Percentiles rank a stretch among this genome's conserved stretches.
These are phyloP conservation scores for Bryum argenteum DNA, from an alignment of 225 moss, liverwort and hornwort genomes.

Conservation along the genomic window DNA sequence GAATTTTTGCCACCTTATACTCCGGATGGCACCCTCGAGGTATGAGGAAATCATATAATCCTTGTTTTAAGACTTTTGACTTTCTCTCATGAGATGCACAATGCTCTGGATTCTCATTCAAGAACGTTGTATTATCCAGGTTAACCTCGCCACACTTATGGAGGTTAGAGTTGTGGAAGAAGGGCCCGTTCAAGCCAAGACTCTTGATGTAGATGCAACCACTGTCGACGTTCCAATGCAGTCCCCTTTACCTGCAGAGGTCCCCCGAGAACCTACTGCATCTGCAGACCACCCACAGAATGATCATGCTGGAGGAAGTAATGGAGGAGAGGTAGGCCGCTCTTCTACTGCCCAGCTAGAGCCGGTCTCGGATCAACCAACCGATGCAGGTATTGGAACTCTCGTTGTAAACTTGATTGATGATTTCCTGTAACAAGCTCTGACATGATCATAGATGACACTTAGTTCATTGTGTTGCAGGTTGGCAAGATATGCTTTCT, in stretches of 20 bases:
- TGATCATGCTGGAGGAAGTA: constrained; percentile 18
- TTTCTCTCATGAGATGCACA: constrained; percentile 8
- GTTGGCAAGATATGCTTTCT: constrained; percentile 58
- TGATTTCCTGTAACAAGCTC: not conserved
- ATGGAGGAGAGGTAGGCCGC: constrained; percentile 14
- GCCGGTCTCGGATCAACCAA: constrained; percentile 20
- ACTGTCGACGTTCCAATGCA: constrained; percentile 17
- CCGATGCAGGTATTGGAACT: constrained; percentile 42
- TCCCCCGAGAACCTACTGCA: constrained; percentile 19
- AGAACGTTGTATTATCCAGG: constrained; percentile 29
- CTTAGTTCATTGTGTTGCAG: constrained; percentile 34
- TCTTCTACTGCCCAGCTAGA: constrained; percentile 16
- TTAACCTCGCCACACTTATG: constrained; percentile 45
- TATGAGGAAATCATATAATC: constrained; percentile 24
- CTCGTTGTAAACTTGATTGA: not conserved
- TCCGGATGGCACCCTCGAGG: constrained; percentile 76
- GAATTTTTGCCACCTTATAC: constrained; percentile 60
- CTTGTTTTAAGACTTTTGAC: not conserved
- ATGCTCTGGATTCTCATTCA: not conserved
- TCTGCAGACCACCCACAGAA: constrained; percentile 19
- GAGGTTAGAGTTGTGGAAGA: constrained; percentile 54
- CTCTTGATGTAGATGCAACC: constrained; percentile 22
- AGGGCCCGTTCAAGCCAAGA: constrained; percentile 30
- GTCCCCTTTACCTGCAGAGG: constrained; percentile 17
- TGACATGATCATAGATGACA: not conserved